Evolutionary conservation across 371 early-diverging fungal genomes (phyloP).

Genomic region (Mortierella sp.): DNA sequence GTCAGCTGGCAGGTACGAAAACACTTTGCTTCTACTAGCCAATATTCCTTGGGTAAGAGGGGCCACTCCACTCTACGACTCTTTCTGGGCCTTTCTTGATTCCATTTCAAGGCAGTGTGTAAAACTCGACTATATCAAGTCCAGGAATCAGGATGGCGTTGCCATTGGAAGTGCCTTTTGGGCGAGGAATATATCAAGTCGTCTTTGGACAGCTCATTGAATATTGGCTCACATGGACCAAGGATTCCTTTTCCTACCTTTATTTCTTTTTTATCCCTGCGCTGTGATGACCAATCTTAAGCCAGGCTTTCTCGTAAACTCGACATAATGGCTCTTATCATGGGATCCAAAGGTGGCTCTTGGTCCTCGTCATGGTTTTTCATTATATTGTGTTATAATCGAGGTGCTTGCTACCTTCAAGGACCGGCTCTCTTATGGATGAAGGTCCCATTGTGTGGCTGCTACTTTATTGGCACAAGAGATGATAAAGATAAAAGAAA

Average conservation of each 20-base stretch:
- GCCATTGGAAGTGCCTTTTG: not conserved
- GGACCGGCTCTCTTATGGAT: slow-evolving; percentile 1
- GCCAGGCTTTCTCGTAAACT: not conserved
- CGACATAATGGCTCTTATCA: not conserved
- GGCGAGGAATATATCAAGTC: slow-evolving; percentile 1
- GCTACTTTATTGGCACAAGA: not conserved
- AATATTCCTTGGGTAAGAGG: not conserved
- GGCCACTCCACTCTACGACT: not conserved
- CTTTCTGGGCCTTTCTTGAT: slow-evolving; percentile 5
- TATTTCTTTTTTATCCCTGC: not conserved
- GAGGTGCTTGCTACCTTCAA: not conserved
- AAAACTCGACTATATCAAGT: not conserved
- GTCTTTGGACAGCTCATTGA: not conserved
- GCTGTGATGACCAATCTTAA: not conserved
- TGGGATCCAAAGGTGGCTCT: not conserved
- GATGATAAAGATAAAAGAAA: not conserved
- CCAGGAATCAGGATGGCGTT: not conserved
- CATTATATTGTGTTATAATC: not conserved
- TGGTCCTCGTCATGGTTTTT: slow-evolving; percentile 4
- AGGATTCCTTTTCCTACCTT: not conserved
- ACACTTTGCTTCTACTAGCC: slow-evolving; percentile 9
- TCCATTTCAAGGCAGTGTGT: not conserved
- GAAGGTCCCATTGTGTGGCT: not conserved
- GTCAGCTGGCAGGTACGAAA: slow-evolving; percentile 84
- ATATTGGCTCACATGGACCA: not conserved